These are phyloP conservation scores for Cystobasidium tubakii DNA, from an alignment of 768 basidiomycete species.

Conservation along the genomic window DNA sequence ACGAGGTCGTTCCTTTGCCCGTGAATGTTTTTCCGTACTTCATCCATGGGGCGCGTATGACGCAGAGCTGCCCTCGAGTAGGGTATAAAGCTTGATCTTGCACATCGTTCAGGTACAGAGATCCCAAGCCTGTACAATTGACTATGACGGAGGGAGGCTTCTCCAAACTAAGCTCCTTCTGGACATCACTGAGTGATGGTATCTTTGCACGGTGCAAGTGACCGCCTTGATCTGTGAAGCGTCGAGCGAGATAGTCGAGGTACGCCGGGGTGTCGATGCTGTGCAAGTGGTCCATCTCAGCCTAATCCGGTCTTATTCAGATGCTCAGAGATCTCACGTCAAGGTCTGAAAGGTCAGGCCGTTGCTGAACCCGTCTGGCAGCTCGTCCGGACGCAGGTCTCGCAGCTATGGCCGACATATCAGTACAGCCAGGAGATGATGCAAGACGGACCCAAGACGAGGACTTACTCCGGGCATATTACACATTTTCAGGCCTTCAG, in stretches of 20 bases:
- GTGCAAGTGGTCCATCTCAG: slow-evolving; percentile 9
- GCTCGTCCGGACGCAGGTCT: slow-evolving; percentile 4
- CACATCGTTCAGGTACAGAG: slow-evolving; percentile 44
- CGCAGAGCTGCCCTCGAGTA: slow-evolving; percentile 48
- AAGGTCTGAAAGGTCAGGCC: slow-evolving; percentile 32
- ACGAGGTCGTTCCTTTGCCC: slow-evolving; percentile 48
- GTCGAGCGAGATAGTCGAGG: slow-evolving; percentile 44
- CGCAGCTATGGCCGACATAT: slow-evolving; percentile 1
- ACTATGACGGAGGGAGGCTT: slow-evolving; percentile 39
- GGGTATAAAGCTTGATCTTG: slow-evolving; percentile 47
- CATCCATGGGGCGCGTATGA: slow-evolving; percentile 47
- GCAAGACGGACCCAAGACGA: too few species aligned
- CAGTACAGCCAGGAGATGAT: slow-evolving; percentile 3
- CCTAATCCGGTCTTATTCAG: background rate
- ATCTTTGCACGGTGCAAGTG: slow-evolving; percentile 44
- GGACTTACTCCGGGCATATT: slow-evolving; percentile 22
- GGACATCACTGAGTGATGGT: slow-evolving; percentile 40
- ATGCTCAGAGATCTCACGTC: slow-evolving; percentile 9
- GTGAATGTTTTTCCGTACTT: slow-evolving; percentile 46
- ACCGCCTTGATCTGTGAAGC: slow-evolving; percentile 43
- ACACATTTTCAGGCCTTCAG: slow-evolving; percentile 10
- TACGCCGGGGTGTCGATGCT: slow-evolving; percentile 42
- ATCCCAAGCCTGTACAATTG: slow-evolving; percentile 48
- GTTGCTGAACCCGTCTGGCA: background rate
- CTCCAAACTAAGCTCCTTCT: slow-evolving; percentile 34